These are phyloP conservation scores for Cryptococcus jaspeensis DNA, from an alignment of 1,284 basidiomycete species.

Conservation along the genomic window DNA sequence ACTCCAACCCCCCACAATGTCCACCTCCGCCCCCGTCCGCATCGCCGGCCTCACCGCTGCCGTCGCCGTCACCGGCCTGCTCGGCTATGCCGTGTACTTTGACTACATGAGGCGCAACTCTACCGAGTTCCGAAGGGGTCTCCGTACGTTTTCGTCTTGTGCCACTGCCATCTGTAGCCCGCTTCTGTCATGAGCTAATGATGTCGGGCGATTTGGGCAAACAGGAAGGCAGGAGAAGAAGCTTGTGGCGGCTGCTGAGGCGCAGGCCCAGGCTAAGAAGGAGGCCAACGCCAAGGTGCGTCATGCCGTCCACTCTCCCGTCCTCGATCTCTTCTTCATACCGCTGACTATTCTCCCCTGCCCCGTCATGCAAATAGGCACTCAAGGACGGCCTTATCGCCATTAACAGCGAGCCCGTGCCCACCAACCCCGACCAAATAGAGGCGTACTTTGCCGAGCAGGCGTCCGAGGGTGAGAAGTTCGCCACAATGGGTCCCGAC, in stretches of 20 bases:
- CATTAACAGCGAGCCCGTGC: conserved; percentile 54
- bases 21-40: conserved; percentile 36
- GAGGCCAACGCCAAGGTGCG: conserved; percentile 47
- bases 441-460: conserved; percentile 90
- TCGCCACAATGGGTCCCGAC: conserved; percentile 72
- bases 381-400: conserved; percentile 27
- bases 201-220: conserved; percentile 4
- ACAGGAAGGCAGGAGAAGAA: conserved; percentile 88
- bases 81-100: conserved; percentile 86
- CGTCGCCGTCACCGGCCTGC: conserved; percentile 61
- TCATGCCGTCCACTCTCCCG: no score
- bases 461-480: conserved; percentile 81
- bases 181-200: conserved; percentile 11
- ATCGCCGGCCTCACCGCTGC: conserved; percentile 65
- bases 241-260: conserved; percentile 58
- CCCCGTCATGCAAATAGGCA: conserved; percentile 43
- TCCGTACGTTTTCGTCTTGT: conserved; percentile 62
- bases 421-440: conserved; percentile 67
- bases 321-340: conserved; percentile 19
- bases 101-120: conserved; percentile 93
- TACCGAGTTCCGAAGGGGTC: conserved; percentile 77
- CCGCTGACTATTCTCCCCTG: background rate
- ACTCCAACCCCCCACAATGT: conserved; percentile 4
- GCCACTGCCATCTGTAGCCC: background rate
- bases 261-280: conserved; percentile 58